Conservation (phyloP, 2,329 filamentous ascomycete species). For the Blumeria hordei region DNA sequence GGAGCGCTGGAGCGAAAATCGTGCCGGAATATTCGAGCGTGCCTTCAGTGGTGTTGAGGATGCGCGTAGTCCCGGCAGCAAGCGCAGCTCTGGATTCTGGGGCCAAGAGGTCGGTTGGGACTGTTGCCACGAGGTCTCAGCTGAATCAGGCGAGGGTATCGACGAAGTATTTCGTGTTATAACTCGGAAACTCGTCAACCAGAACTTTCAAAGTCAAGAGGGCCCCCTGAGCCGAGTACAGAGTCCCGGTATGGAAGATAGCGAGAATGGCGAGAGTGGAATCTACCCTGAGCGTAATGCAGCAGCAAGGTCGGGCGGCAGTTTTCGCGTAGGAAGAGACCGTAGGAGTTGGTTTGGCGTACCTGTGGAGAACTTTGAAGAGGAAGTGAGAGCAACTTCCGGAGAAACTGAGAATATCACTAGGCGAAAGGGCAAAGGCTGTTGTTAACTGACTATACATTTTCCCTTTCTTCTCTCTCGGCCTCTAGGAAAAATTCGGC, state of each 20-base stretch:
- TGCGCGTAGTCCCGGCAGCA: constrained; percentile 34
- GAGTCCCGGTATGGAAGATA: constrained; percentile 19
- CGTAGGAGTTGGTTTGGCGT: constrained; percentile 42
- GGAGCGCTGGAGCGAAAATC: constrained; percentile 2
- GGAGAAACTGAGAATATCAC: constrained; percentile 8
- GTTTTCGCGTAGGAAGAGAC: constrained; percentile 36
- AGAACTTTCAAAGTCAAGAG: constrained; percentile 30
- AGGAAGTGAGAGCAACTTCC: constrained; percentile 13
- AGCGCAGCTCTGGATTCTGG: constrained; percentile 59
- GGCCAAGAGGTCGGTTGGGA: constrained; percentile 88
- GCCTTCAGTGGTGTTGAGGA: constrained; percentile 17
- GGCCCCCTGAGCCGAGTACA: constrained; percentile 22
- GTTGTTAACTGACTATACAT: too few species aligned
- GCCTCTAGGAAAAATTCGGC: too few species aligned
- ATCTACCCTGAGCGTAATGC: constrained; percentile 21
- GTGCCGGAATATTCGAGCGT: constrained; percentile 2
- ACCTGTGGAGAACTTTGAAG: constrained; percentile 20
- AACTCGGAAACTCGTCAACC: constrained; percentile 62
- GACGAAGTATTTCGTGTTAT: constrained; percentile 89
- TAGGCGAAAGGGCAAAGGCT: constrained; percentile 12
- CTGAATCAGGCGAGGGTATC: constrained; percentile 82
- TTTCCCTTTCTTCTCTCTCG: too few species aligned
- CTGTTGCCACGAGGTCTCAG: constrained; percentile 88
- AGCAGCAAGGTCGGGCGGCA: constrained; percentile 22
- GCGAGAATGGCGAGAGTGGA: constrained; percentile 12